A percentile compares a stretch with the other conserved stretches of the same genome.
phyloP scores from a whole-genome alignment of 1,284 basidiomycete genomes.

The Ustilago tritici region DNA sequence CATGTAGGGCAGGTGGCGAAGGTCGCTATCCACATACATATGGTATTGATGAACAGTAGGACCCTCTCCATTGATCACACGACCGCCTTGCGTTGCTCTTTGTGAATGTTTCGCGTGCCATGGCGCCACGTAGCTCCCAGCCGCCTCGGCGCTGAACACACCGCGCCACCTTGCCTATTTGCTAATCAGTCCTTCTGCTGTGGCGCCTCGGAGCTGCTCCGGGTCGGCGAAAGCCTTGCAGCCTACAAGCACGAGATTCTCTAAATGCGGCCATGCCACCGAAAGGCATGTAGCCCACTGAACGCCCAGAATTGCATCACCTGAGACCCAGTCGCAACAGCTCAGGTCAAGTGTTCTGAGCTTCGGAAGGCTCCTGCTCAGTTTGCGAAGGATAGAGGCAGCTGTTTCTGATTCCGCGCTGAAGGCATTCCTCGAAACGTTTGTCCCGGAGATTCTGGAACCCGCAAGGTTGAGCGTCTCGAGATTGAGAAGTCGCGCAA shows the following conservation, averaged over 20 bases:
- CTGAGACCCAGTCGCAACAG: conserved; percentile 38
- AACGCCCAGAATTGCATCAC: conserved; percentile 28
- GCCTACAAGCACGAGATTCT: conserved; percentile 19
- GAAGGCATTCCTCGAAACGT: background rate
- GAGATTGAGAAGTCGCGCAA: conserved; percentile 37
- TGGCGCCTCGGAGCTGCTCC: background rate
- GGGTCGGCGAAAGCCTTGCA: conserved; percentile 25
- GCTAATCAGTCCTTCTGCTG: background rate
- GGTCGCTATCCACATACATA: too few species aligned
- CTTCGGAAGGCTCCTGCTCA: conserved; percentile 28
- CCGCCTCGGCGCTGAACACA: background rate
- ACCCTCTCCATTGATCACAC: too few species aligned
- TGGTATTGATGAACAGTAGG: too few species aligned
- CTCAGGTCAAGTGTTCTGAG: conserved; percentile 42
- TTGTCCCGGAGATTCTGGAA: conserved; percentile 9
- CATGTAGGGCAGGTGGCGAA: too few species aligned
- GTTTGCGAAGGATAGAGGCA: conserved; percentile 34
- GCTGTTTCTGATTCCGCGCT: conserved; percentile 5
- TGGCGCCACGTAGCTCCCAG: conserved; percentile 7
- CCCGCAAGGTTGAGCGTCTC: conserved; percentile 35
- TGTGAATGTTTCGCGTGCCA: conserved; percentile 38
- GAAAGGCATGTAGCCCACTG: conserved; percentile 13
- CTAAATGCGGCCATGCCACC: conserved; percentile 29
- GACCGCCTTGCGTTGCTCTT: background rate
- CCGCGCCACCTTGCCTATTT: too few species aligned